phyloP scores from a whole-genome alignment of 2,329 filamentous ascomycete genomes.

The Fusarium pseudoanthophilum region DNA sequence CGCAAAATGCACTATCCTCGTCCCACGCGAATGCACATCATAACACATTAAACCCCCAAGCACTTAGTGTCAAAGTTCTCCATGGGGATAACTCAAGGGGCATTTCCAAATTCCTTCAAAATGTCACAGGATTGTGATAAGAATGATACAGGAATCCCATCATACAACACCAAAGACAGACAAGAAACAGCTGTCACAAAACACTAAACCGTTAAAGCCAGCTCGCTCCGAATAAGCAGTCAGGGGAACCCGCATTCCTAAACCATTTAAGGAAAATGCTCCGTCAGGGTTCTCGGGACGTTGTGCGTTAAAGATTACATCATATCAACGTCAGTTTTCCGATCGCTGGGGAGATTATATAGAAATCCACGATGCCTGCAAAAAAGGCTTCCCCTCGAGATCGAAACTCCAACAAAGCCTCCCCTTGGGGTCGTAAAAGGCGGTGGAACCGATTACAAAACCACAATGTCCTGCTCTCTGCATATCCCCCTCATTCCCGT shows the following conservation, averaged over 20 bases:
- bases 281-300: not conserved
- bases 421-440: not conserved
- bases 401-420: not conserved
- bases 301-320: not conserved
- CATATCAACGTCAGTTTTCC: slow-evolving; percentile 1
- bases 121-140: not conserved
- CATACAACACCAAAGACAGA: not conserved
- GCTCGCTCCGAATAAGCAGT: not conserved
- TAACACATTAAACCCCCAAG: too few relatives aligned
- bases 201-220: not conserved
- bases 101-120: rapidly evolving
- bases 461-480: not conserved
- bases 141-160: not conserved
- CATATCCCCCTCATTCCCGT: not conserved
- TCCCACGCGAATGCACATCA: not conserved
- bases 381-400: not conserved
- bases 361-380: slow-evolving; percentile 5
- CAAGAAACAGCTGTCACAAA: not conserved
- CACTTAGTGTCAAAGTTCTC: not conserved
- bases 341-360: not conserved
- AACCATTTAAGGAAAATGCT: not conserved
- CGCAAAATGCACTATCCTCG: not conserved
- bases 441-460: not conserved
- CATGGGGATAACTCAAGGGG: not conserved
- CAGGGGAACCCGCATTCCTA: not conserved